Conservation (phyloP, 2,329 filamentous ascomycete species). For the Botrytis porri region DNA sequence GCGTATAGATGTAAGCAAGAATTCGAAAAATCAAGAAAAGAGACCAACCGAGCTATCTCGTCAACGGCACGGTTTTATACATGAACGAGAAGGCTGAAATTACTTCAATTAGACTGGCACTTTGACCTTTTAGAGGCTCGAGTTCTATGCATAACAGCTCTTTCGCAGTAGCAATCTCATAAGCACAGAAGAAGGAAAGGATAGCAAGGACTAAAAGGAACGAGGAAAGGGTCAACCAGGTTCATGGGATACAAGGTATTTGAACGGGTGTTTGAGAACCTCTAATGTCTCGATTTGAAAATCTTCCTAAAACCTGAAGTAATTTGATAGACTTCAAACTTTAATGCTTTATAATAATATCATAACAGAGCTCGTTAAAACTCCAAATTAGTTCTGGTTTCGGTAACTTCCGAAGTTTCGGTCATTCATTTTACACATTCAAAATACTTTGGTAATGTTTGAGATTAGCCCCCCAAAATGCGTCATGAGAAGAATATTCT, state of each 20-base stretch:
- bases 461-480: background rate
- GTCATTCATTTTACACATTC: background rate
- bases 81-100: background rate
- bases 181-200: slow-evolving; percentile 7
- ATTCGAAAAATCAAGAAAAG: background rate
- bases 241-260: slow-evolving; percentile 11
- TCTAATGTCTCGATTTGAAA: background rate
- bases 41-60: background rate
- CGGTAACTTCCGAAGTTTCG: background rate
- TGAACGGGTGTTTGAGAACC: slow-evolving; percentile 1
- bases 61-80: background rate
- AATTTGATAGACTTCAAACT: background rate
- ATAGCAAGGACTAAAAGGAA: background rate
- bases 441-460: background rate
- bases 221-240: slow-evolving; percentile 3
- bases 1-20: background rate
- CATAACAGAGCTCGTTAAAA: background rate
- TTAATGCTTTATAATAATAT: background rate
- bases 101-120: background rate
- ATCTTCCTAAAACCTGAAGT: background rate
- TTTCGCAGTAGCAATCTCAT: slow-evolving; percentile 2
- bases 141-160: slow-evolving; percentile 8
- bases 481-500: slow-evolving; percentile 9
- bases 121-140: background rate
- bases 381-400: background rate